Evolutionary conservation across 2,329 filamentous ascomycete genomes (phyloP).

Genomic region (Aspergillus nomiae): DNA sequence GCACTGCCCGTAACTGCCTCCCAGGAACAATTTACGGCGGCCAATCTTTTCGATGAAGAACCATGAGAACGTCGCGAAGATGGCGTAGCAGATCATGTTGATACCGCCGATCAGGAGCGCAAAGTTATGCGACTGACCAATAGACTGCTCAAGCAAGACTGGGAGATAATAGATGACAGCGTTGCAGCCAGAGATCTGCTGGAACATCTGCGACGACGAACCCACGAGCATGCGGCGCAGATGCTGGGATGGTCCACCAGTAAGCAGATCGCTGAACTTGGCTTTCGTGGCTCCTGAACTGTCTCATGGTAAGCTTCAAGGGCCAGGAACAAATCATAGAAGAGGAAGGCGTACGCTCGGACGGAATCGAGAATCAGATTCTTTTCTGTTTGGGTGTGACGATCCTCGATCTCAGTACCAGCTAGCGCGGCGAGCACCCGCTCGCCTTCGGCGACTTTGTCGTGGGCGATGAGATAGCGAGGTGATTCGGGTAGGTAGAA

Average conservation of each 20-base stretch:
- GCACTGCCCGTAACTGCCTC: slow-evolving; percentile 16
- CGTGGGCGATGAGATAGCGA: slow-evolving; percentile 20
- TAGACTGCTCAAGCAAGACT: slow-evolving; percentile 16
- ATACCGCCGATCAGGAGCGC: slow-evolving; percentile 18
- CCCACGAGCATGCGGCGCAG: slow-evolving; percentile 18
- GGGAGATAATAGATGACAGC: slow-evolving; percentile 20
- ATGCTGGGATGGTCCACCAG: slow-evolving; percentile 17
- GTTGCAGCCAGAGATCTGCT: slow-evolving; percentile 20
- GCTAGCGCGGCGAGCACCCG: slow-evolving; percentile 14
- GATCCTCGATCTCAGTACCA: slow-evolving; percentile 12
- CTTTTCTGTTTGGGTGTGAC: slow-evolving; percentile 16
- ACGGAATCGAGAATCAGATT: slow-evolving; percentile 14
- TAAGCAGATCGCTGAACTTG: slow-evolving; percentile 16
- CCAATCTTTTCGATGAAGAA: slow-evolving; percentile 21
- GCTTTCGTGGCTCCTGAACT: slow-evolving; percentile 10
- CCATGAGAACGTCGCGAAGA: slow-evolving; percentile 20
- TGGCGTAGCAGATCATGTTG: slow-evolving; percentile 21
- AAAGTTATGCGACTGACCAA: slow-evolving; percentile 13
- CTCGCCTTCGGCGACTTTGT: slow-evolving; percentile 18
- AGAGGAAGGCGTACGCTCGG: slow-evolving; percentile 10
- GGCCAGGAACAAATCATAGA: not conserved
- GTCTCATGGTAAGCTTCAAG: not conserved
- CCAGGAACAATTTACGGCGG: slow-evolving; percentile 17
- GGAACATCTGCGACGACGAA: slow-evolving; percentile 17
- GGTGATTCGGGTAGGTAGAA: slow-evolving; percentile 20